Evolutionary conservation across 805 yeast genomes (phyloP).

Genomic region (Cyberlindnera xishuangbannaensis): DNA sequence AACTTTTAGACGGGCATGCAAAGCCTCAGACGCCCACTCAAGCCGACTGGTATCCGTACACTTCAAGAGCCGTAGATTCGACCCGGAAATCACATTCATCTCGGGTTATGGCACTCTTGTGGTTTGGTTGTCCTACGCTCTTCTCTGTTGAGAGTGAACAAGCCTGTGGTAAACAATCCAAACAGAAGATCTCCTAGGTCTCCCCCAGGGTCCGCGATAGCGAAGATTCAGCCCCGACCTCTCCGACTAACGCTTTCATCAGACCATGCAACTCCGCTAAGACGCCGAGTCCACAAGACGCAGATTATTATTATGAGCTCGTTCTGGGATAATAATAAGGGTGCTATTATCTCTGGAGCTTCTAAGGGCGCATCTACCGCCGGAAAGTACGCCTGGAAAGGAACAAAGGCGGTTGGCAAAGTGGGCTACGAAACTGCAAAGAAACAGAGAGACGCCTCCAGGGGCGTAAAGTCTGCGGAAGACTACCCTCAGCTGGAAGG

Average conservation of each 20-base stretch:
- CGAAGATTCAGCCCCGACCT: too few relatives aligned
- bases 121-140: too few relatives aligned
- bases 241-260: too few relatives aligned
- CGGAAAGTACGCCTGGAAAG: conserved; percentile 32
- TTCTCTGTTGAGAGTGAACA: too few relatives aligned
- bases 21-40: conserved; percentile 8
- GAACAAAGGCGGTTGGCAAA: conserved; percentile 36
- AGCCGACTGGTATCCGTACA: conserved; percentile 5
- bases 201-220: too few relatives aligned
- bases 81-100: conserved; percentile 15
- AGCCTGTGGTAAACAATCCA: too few relatives aligned
- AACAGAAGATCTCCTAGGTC: too few relatives aligned
- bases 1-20: conserved; percentile 14
- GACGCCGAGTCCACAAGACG: too few relatives aligned
- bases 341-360: conserved; percentile 30
- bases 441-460: conserved; percentile 17
- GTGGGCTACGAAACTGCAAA: conserved; percentile 36
- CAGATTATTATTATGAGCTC: too few relatives aligned
- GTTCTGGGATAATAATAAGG: conserved; percentile 40
- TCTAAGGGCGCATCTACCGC: conserved; percentile 31
- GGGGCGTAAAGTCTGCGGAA: conserved; percentile 1
- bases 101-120: neutral
- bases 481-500: conserved; percentile 7
- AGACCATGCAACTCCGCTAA: too few relatives aligned
- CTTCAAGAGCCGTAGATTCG: conserved; percentile 17